Base-by-base conservation (phyloP, 106 monocot genomes). In the Platanthera zijinensis region DNA sequence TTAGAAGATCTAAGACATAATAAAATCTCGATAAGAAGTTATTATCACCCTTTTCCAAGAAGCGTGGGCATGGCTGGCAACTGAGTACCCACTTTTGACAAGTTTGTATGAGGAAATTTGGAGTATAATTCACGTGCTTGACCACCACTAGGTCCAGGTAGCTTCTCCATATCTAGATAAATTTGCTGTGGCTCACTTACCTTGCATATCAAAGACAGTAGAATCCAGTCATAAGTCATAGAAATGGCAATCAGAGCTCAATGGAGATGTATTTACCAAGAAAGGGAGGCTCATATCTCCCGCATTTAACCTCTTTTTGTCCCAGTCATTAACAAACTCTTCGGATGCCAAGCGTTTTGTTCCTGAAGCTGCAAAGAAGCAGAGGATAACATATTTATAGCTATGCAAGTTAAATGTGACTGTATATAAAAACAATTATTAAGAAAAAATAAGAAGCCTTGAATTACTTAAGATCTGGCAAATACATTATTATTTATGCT, bases 301-400 rank as follows among this genome's bases (percentile, higher is more conserved):
- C 9, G 87, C 85, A 82, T 87, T 83, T 67, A 90, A 79, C 69
- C 90, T 85, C 80, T 90, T 90, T 72, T 84, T 90, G 46, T 90
- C 87, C 87, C 79, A 87, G 15, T 82, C 87, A 80, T 84, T 79
- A 28, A 81, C 51, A 83, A 90, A 90, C 78, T 90, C 90, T 50
- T 90, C 90, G 52, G 87, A 85, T 46, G 90, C 90, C 77, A 85
- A 77, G 10, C 90, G 81, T 51, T 90, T 90, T 63, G 83, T 85
- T 49, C 90, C 90, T 76, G 87, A 74, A 85, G 81, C 87, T 87
- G 52, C 19, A 71, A 71, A 50, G 9, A 66, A 30, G 32, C 10
- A 66, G 10, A 66, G 2, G 39, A 39, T 39, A 39, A 39, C 39
- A 39, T 39, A 39, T 39, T 39, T 39, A 39, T 39, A 39, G 39